These are phyloP conservation scores for Ensete glaucum DNA, from an alignment of 176 grass and related monocot species.

Conservation along the genomic window DNA sequence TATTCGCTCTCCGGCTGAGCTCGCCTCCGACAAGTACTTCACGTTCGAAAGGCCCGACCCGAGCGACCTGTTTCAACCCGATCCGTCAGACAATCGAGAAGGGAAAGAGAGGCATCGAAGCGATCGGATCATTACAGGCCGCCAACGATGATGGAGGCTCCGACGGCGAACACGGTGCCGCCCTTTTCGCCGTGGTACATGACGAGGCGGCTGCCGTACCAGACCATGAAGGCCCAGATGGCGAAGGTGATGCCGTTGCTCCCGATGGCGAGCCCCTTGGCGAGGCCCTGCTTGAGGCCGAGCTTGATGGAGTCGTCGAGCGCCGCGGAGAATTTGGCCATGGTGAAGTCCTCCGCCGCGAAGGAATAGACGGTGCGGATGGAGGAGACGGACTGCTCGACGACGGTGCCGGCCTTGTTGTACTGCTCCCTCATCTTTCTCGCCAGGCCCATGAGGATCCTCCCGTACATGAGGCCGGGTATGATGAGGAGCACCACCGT, in stretches of 20 bases:
- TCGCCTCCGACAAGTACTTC: slow-evolving; percentile 89
- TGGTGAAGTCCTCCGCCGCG: slow-evolving; percentile 50
- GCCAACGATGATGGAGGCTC: slow-evolving; percentile 52
- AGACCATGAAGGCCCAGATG: slow-evolving; percentile 76
- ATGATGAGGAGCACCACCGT: slow-evolving; percentile 71
- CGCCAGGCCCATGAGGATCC: slow-evolving; percentile 67
- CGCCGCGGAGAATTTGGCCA: slow-evolving; percentile 52
- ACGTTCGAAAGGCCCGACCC: slow-evolving; percentile 84
- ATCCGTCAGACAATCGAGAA: neutral
- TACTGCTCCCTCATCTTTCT: slow-evolving; percentile 72
- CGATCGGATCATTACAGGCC: slow-evolving; percentile 39
- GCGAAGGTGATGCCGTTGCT: slow-evolving; percentile 82
- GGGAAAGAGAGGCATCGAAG: too few species aligned
- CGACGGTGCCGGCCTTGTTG: slow-evolving; percentile 46
- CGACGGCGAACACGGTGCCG: slow-evolving; percentile 81
- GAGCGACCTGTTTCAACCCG: slow-evolving; percentile 36
- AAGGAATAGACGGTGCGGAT: slow-evolving; percentile 84
- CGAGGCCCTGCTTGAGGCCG: slow-evolving; percentile 72
- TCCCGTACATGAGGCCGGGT: slow-evolving; percentile 70
- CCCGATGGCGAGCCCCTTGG: slow-evolving; percentile 84
- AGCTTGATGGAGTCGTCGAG: slow-evolving; percentile 63
- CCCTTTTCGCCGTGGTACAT: slow-evolving; percentile 80
- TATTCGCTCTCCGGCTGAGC: slow-evolving; percentile 55
- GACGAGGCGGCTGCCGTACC: slow-evolving; percentile 90
- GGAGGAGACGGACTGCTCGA: slow-evolving; percentile 82